Percentiles rank a stretch among this genome's conserved stretches.
Evolutionary conservation across 2,329 filamentous ascomycete species (phyloP).

Genomic region (Trichoderma breve): DNA sequence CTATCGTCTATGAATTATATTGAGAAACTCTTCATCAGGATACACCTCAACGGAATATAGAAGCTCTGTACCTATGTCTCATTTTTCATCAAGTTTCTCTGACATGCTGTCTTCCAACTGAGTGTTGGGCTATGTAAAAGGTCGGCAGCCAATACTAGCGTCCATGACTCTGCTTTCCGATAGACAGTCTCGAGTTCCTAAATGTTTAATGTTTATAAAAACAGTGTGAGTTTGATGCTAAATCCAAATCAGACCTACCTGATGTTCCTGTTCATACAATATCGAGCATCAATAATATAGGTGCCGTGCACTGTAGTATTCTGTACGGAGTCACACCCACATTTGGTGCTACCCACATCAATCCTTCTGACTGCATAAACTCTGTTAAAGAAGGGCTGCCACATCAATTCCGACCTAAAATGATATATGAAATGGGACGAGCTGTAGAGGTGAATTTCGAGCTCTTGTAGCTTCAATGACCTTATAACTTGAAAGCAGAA

Average conservation of each 20-base stretch:
- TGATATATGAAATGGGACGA: not conserved
- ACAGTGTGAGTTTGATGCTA: not conserved
- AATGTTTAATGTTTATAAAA: not conserved
- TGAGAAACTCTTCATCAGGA: not conserved
- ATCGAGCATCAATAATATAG: not conserved
- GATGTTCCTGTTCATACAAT: not conserved
- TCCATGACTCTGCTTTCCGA: not conserved
- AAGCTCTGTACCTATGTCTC: not conserved
- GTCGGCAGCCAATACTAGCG: not conserved
- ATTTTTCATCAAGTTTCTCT: not conserved
- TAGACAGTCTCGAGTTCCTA: not conserved
- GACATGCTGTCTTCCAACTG: not conserved
- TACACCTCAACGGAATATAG: not conserved
- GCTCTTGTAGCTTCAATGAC: not conserved
- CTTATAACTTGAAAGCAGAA: not conserved
- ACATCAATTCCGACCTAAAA: not conserved
- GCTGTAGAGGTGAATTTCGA: not conserved
- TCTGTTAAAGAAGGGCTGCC: not conserved
- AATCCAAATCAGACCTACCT: not conserved
- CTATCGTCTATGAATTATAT: not conserved
- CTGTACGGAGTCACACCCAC: not conserved
- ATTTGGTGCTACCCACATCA: not conserved
- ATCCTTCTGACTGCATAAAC: not conserved
- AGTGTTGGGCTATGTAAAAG: not conserved
- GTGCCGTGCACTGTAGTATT: not conserved